Base-by-base conservation (phyloP, 108 stramenopile genomes). In the Skeletonema tropicum region DNA sequence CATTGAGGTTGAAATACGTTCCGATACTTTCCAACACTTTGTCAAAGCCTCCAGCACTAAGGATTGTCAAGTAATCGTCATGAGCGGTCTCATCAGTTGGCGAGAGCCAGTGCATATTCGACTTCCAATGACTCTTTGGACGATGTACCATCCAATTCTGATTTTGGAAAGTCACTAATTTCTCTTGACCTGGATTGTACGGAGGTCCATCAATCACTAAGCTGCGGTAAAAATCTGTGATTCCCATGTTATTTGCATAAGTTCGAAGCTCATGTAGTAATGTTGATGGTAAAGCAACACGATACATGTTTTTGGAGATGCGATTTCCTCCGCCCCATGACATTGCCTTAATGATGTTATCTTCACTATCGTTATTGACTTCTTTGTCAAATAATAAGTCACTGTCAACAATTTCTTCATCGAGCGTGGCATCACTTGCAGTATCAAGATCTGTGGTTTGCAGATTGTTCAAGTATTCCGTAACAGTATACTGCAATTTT, bases 41-140 rank as follows among this genome's bases (percentile, higher is more conserved):
- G 26, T 85, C 82, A 57, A 91, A 88, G 5, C 86, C 88, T 55
- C 60, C 77, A 41, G 66, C 68, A n/a, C 60, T 66, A 0, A 91
- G 35, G 0, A 70, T 73, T 35, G 49, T 57, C 25, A 87, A 71
- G 60, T 66, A 84, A 41, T 70, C 52, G n/a, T n/a, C n/a, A n/a
- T n/a, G n/a, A n/a, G n/a, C n/a, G 11, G 4, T 42, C 23, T 80
- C 82, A 65, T 88, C 79, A 9, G 67, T 70, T 2, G 8, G 67
- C 73, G 4, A 85, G 81, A 88, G 70, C 80, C 33, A 62, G 10
- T 62, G 61, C 61, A 62, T 62, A 8, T 61, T 58, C 9, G 25
- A 26, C 11, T 10, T 11, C 57, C 57, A 58, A 26, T 58, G 23
- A 26, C 25, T 29, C 15, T 25, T 25, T 26, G 57, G 57, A 11